Evolutionary conservation across 495 filamentous ascomycete species (phyloP), one percentile per base, ranked within the genome.

Genomic region (Penicillium samsonianum): DNA sequence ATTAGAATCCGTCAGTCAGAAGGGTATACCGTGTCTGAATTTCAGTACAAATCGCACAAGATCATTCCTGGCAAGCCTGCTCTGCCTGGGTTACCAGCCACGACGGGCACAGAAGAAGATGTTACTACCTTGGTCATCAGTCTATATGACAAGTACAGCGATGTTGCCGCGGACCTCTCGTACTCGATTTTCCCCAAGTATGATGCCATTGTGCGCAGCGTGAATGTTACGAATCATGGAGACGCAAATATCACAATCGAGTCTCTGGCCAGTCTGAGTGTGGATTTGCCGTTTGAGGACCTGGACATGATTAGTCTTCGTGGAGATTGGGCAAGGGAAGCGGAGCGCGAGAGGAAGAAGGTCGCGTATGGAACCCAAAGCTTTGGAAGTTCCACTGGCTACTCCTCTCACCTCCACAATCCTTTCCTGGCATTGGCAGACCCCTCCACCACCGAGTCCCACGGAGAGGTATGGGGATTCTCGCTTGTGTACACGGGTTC

Each of bases 181-280:
- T 83, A 84, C 55, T 83, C 80, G 3, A 74, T 84, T 38, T 84
- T 84, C 46, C 80, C 79, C 0, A 58, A 68, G 31, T 77, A 80
- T 58, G 74, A 83, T 58, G 78, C 80, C 1, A 67, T 84, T 46
- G 75, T 73, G n/a, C 74, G 82, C 25, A 82, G 78, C 62, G 80
- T 78, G 47, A 67, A 68, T 33, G 68, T 84, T 47, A 80, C 74
- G 4, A 84, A 84, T 46, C 73, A 77, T 45, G 78, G 80, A 40
- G 70, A 68, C 10, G 60, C 54, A 1, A 71, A 74, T 26, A 71
- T 82, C 30, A 76, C 74, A 0, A 64, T 84, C 10, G 72, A 82
- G 45, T 67, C 74, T 14, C 69, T 81, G 6, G 77, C 78, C 1
- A 83, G 80, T 66, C 69, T 81, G 57, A 82, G 80, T 50, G 69